Evolutionary conservation across 116 monocot species (phyloP).

Genomic region (Papilionanthe hybrid): DNA sequence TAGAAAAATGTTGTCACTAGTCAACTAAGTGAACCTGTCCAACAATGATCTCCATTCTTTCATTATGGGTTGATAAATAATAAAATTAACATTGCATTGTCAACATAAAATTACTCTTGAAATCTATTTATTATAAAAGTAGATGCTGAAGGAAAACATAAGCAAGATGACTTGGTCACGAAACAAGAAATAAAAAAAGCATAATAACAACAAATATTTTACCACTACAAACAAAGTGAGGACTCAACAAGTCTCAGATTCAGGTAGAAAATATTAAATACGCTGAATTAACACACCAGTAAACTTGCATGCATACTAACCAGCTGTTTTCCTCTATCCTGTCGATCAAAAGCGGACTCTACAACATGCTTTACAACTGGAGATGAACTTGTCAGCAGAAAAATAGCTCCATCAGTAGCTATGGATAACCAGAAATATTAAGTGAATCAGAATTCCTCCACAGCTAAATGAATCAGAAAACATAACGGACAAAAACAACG

Average conservation of each 20-base stretch:
- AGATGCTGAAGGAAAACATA: not conserved
- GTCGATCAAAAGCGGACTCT: conserved; percentile 51
- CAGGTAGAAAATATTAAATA: not conserved
- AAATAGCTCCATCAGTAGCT: conserved; percentile 69
- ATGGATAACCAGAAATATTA: conserved; percentile 16
- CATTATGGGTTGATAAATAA: too few relatives aligned
- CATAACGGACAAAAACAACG: not conserved
- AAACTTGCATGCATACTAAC: conserved; percentile 28
- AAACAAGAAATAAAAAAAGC: not conserved
- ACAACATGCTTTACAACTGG: conserved; percentile 62
- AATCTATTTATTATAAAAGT: not conserved
- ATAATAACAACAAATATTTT: not conserved
- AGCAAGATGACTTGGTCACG: not conserved
- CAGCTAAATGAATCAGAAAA: not conserved
- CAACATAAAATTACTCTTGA: not conserved
- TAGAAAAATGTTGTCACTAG: too few relatives aligned
- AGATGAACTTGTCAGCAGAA: conserved; percentile 54
- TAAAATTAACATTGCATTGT: not conserved
- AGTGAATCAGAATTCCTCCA: not conserved
- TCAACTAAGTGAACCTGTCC: too few relatives aligned
- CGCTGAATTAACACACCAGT: not conserved
- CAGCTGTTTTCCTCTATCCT: conserved; percentile 66
- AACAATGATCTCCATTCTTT: too few relatives aligned
- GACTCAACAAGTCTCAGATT: not conserved
- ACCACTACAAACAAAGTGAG: not conserved